Conservation (phyloP, 2,329 filamentous ascomycete genomes). For the Microsporum audouinii region DNA sequence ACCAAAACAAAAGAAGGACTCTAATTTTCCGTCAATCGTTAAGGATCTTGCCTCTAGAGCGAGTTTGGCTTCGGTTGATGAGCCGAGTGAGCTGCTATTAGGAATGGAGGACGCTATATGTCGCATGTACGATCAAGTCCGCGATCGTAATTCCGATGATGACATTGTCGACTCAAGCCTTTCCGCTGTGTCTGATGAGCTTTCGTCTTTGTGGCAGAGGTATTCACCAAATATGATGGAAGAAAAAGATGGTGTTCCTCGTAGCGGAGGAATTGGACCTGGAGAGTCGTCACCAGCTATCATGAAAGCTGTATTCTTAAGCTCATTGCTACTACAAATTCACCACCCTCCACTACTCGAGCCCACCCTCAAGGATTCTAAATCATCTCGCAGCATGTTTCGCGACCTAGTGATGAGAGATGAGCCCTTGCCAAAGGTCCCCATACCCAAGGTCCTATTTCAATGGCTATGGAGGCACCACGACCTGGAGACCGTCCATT, state of each 20-base stretch:
- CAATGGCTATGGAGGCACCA: conserved; percentile 73
- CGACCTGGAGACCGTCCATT: conserved; percentile 56
- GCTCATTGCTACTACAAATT: conserved; percentile 63
- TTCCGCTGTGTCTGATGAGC: conserved; percentile 25
- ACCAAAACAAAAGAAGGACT: conserved; percentile 39
- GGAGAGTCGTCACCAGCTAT: conserved; percentile 51
- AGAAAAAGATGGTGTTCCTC: conserved; percentile 17
- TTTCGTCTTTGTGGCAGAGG: conserved; percentile 27
- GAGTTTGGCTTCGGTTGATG: conserved; percentile 50
- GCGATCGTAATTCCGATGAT: conserved; percentile 24
- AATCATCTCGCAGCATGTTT: conserved; percentile 17
- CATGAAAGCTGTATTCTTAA: conserved; percentile 68
- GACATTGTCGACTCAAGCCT: conserved; percentile 23
- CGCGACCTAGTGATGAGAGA: conserved; percentile 23
- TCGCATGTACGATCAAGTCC: conserved; percentile 46
- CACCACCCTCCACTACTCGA: conserved; percentile 53
- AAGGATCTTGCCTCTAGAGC: conserved; percentile 53
- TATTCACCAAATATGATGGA: conserved; percentile 34
- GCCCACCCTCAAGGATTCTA: conserved; percentile 16
- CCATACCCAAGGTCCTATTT: conserved; percentile 67
- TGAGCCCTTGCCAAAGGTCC: conserved; percentile 20
- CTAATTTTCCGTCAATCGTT: conserved; percentile 58
- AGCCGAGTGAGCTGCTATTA: conserved; percentile 61
- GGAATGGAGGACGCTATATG: conserved; percentile 61
- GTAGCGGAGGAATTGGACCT: conserved; percentile 53